phyloP scores from a whole-genome alignment of 2,329 filamentous ascomycete genomes.

The Phialophora verrucosa region DNA sequence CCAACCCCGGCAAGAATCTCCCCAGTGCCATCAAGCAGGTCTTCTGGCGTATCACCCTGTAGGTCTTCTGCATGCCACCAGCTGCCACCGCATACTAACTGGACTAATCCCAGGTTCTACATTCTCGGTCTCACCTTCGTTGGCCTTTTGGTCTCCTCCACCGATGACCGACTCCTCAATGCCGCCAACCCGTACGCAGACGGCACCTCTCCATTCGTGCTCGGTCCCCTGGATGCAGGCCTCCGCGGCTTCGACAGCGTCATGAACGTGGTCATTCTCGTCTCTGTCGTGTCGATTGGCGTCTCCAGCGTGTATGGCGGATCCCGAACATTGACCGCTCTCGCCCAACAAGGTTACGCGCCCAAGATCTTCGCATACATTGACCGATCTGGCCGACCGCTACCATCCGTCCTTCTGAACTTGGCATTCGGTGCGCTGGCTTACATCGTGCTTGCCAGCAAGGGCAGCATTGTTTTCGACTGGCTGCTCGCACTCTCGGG shows the following conservation, averaged over 20 bases:
- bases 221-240: slow-evolving; percentile 66
- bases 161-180: slow-evolving; percentile 49
- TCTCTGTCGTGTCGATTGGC: slow-evolving; percentile 65
- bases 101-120: slow-evolving; percentile 47
- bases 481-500: slow-evolving; percentile 70
- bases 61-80: not conserved
- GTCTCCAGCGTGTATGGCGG: slow-evolving; percentile 64
- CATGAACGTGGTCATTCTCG: slow-evolving; percentile 70
- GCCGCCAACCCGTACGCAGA: slow-evolving; percentile 47
- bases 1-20: slow-evolving; percentile 57
- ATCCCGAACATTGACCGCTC: slow-evolving; percentile 62
- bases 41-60: slow-evolving; percentile 57
- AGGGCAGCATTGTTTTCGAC: slow-evolving; percentile 60
- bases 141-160: slow-evolving; percentile 52
- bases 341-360: slow-evolving; percentile 54
- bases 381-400: slow-evolving; percentile 53
- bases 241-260: slow-evolving; percentile 67
- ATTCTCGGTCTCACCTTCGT: slow-evolving; percentile 54
- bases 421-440: slow-evolving; percentile 49
- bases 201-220: slow-evolving; percentile 67
- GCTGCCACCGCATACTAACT: not conserved
- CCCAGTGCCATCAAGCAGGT: slow-evolving; percentile 57
- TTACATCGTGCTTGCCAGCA: slow-evolving; percentile 45
- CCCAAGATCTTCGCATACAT: slow-evolving; percentile 53
- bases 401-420: slow-evolving; percentile 48